Evolutionary conservation across 345 rosid genomes (phyloP), one percentile per base, ranked within the genome.

Genomic region (Linum tenue): DNA sequence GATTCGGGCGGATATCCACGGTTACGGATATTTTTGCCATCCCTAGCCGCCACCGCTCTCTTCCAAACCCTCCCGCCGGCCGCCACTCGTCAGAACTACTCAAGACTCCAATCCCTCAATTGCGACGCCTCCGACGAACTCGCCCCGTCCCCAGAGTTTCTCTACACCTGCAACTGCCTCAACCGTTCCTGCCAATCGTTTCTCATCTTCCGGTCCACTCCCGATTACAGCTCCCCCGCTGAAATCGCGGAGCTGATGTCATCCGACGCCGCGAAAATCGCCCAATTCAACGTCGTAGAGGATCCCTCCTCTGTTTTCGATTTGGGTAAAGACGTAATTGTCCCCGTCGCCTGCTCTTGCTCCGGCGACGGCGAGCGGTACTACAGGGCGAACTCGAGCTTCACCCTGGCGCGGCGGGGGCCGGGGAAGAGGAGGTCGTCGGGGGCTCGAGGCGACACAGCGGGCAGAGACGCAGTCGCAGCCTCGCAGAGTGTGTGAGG

Each of bases 341-440:
- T 80, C 56, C 87, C 84, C 0, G 80, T 78, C 14, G 64, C 2
- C 37, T 83, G 84, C 64, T 78, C 72, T 14, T 80, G 84, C 64
- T 64, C 56, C 4, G 72, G 75, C 6, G 10, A 15, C 53, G 14
- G 53, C 3, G 9, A 48, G 14, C 14, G 14, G 41, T 78, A 68
- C 61, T 80, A 80, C 62, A 73, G 65, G 40, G 78, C 83, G 5
- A 69, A 63, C 64, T 59, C 84, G 35, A 70, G 56, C 22, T 69
- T 77, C 68, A 17, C 41, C 11, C 58, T 65, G 35, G 16, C 71
- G 0, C n/a, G n/a, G n/a, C n/a, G n/a, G n/a, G n/a, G n/a, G n/a
- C n/a, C n/a, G n/a, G n/a, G n/a, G n/a, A n/a, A n/a, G n/a, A n/a
- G n/a, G n/a, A n/a, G n/a, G n/a, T n/a, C n/a, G n/a, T n/a, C n/a